A percentile compares a stretch with the other conserved stretches of the same genome.
Conservation (phyloP, 106 monocot species). For the Allium cepa region DNA sequence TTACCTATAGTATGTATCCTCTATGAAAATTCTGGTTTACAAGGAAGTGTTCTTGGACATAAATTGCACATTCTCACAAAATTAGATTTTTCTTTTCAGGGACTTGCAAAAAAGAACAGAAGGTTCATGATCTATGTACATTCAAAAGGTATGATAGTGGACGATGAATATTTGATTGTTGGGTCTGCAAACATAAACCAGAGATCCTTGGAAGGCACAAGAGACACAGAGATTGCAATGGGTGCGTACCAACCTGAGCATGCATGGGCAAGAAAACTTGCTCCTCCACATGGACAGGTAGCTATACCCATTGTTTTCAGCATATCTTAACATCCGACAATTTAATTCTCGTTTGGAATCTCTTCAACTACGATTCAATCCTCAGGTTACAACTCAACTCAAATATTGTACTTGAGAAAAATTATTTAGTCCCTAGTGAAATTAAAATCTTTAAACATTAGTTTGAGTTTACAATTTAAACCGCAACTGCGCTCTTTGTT, state of each 20-base stretch:
- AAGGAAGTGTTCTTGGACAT: too few relatives aligned
- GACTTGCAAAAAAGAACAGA: conserved; percentile 50
- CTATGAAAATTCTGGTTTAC: background rate
- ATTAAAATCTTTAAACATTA: too few relatives aligned
- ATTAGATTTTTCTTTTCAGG: conserved; percentile 23
- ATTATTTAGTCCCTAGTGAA: too few relatives aligned
- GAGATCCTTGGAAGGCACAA: conserved; percentile 81
- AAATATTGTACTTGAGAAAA: too few relatives aligned
- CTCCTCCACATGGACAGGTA: conserved; percentile 72
- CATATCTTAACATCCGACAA: background rate
- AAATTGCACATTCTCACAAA: too few relatives aligned
- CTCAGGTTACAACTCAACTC: too few relatives aligned
- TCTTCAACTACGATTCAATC: too few relatives aligned
- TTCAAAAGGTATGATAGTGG: conserved; percentile 99
- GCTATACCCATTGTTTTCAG: background rate
- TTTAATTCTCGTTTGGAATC: too few relatives aligned
- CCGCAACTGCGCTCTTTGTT: too few relatives aligned
- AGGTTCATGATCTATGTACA: conserved; percentile 99
- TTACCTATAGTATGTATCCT: conserved; percentile 41
- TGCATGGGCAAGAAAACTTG: conserved; percentile 64
- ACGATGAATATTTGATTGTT: conserved; percentile 88
- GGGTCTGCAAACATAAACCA: conserved; percentile 99
- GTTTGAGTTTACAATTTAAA: too few relatives aligned
- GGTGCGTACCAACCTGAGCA: conserved; percentile 89
- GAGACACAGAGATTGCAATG: conserved; percentile 95